Conservation (phyloP, 2,329 filamentous ascomycete genomes). For the Aspergillus floridensis region DNA sequence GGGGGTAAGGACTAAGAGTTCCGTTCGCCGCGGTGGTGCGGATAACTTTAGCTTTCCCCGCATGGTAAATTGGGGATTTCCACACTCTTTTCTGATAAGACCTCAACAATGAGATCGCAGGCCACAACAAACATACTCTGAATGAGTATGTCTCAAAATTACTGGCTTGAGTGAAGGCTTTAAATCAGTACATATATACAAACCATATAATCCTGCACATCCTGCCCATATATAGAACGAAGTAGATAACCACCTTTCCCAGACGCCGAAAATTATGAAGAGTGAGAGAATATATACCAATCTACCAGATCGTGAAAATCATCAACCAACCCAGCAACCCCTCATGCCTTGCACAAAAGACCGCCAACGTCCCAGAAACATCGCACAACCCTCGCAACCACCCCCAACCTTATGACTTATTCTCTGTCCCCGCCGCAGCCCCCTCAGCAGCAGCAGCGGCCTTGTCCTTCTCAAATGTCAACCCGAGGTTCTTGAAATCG, state of each 20-base stretch:
- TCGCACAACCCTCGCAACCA: slow-evolving; percentile 2
- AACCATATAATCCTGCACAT: not conserved
- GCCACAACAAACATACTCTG: no score
- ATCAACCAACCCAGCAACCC: not conserved
- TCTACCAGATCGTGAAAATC: not conserved
- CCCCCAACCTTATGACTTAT: not conserved
- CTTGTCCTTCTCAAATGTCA: slow-evolving; percentile 53
- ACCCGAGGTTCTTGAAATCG: slow-evolving; percentile 90
- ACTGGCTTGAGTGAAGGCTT: no score
- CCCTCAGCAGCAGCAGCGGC: slow-evolving; percentile 4
- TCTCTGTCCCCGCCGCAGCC: not conserved
- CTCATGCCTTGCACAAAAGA: no score
- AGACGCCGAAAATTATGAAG: slow-evolving; percentile 2
- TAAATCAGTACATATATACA: not conserved
- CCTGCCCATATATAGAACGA: not conserved
- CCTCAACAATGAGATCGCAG: not conserved
- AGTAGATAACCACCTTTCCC: not conserved
- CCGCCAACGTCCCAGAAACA: not conserved
- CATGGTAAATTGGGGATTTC: slow-evolving; percentile 3
- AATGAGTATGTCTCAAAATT: no score
- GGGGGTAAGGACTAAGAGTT: not conserved
- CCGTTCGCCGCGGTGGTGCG: slow-evolving; percentile 2
- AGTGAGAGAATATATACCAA: not conserved
- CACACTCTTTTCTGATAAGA: not conserved
- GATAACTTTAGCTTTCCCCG: slow-evolving; percentile 19